Evolutionary conservation across 1,284 basidiomycete species (phyloP), one percentile per base, ranked within the genome.

Genomic region (Ustilago sp.): DNA sequence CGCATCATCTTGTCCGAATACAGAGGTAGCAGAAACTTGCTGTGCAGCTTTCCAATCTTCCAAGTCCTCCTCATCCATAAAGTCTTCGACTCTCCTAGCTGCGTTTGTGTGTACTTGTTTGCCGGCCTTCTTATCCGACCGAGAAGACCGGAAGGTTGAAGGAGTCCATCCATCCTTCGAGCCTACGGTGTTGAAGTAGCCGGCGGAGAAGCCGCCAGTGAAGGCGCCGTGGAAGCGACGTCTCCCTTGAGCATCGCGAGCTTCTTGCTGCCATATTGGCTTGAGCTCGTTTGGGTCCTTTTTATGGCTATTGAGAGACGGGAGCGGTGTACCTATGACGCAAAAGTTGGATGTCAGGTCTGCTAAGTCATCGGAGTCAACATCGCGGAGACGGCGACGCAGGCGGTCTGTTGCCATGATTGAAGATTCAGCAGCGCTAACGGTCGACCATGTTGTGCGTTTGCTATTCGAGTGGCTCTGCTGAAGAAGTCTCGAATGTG

Each of bases 31-130:
- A 23, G 65, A 59, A 8, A 96, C 86, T 52, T 90, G 90, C 75
- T 91, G 89, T 77, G 90, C 90, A 55, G 93, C 93, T 45, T 89
- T 90, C 69, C 92, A 86, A 73, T 93, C 93, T 43, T 91, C 90
- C n/a, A 96, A 87, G 86, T 98, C 96, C 87, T 99, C 97, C 51
- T 98, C 96, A 87, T 99, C 96, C 96, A 99, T 99, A 86, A 94
- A 98, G 86, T 98, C 96, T 85, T 98, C 94, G 0, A 93, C 91
- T 12, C 90, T 71, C 35, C 59, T 62, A 38, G 65, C 89, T 74
- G 89, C 45, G 86, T 81, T 91, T 12, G 56, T 38, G n/a, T 51
- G 52, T 31, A 36, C 34, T 47, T 38, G 45, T 31, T 32, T 47
- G n/a, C 58, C 68, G 1, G 38, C 58, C 2, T n/a, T 45, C 41